Evolutionary conservation across 129 eudicot genomes (phyloP).

Genomic region (Flaveria trinervia): DNA sequence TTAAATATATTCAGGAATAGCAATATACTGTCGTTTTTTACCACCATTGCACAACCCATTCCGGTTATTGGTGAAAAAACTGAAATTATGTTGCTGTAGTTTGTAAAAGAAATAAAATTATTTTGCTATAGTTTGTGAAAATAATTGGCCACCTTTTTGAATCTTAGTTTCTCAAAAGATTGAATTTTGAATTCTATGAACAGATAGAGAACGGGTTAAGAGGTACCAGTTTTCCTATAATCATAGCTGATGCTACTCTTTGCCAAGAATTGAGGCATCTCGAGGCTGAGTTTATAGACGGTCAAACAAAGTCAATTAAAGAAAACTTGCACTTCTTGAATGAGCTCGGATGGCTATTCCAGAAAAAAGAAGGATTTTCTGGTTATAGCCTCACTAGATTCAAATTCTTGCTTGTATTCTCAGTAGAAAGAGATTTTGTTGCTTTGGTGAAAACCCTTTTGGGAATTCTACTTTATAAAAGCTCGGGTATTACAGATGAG

Average conservation of each 20-base stretch:
- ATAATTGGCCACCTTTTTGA: not conserved
- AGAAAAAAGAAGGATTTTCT: conserved; percentile 53
- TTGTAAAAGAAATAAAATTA: not conserved
- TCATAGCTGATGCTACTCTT: conserved; percentile 69
- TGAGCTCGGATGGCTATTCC: conserved; percentile 93
- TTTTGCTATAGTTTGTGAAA: not conserved
- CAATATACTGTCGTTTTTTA: not conserved
- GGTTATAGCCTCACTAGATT: conserved; percentile 54
- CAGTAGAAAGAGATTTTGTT: conserved; percentile 71
- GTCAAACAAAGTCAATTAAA: conserved; percentile 41
- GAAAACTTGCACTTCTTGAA: conserved; percentile 72
- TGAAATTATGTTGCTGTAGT: not conserved
- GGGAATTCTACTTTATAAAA: conserved; percentile 55
- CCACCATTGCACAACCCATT: not conserved
- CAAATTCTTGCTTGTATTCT: conserved; percentile 66
- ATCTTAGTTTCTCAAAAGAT: not conserved
- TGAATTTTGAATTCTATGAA: conserved; percentile 9
- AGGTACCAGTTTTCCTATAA: conserved; percentile 75
- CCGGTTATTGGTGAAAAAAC: not conserved
- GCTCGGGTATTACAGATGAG: conserved; percentile 40
- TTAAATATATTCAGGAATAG: not conserved
- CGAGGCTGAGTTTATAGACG: conserved; percentile 52
- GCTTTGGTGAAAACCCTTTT: conserved; percentile 68
- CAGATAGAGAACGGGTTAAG: conserved; percentile 85
- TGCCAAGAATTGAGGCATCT: conserved; percentile 78